Evolutionary conservation across 768 basidiomycete species (phyloP), one percentile per base, ranked within the genome.

Genomic region (Podaxis sp.): DNA sequence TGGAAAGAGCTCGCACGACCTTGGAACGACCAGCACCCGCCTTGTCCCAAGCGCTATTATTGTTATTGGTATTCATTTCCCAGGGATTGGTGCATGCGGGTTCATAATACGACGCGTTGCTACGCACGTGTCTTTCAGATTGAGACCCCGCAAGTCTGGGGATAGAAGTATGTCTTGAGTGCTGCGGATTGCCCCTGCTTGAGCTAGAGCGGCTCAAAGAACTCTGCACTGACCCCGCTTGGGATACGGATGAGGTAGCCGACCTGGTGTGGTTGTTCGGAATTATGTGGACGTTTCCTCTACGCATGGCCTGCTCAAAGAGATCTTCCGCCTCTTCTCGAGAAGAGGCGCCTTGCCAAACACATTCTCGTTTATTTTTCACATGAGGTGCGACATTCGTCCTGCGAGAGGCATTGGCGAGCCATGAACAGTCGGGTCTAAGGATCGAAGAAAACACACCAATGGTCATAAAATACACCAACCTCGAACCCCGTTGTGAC

Each of bases 341-440:
- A 2, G 78, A 72, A 2, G 61, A 7, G 63, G 80, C 84, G 48
- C 79, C 71, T 61, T 85, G 75, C 63, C 75, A 67, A 5, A 78
- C 62, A 2, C 80, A 69, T 36, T 75, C 76, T 7, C 78, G 70
- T 9, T 84, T 73, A 3, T 76, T 72, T 55, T 65, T 76, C 10
- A 81, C 78, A 55, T 79, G 72, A 6, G 78, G 75, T 0, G 69
- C 73, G 16, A 74, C 77, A 65, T 82, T 77, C 9, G 77, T 66
- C 84, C 84, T 85, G 16, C 14, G 13, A 25, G n/a, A 21, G 35
- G n/a, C 16, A 14, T 25, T 18, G 42, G 27, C 6, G n/a, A 44
- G 36, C 21, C n/a, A 5, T 16, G 27, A 5, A n/a, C 13, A n/a
- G 13, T 14, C 32, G 42, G 42, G 18, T n/a, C n/a, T 18, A 18